These are phyloP conservation scores for Suillus americanus DNA, from an alignment of 768 basidiomycete species.

Conservation along the genomic window DNA sequence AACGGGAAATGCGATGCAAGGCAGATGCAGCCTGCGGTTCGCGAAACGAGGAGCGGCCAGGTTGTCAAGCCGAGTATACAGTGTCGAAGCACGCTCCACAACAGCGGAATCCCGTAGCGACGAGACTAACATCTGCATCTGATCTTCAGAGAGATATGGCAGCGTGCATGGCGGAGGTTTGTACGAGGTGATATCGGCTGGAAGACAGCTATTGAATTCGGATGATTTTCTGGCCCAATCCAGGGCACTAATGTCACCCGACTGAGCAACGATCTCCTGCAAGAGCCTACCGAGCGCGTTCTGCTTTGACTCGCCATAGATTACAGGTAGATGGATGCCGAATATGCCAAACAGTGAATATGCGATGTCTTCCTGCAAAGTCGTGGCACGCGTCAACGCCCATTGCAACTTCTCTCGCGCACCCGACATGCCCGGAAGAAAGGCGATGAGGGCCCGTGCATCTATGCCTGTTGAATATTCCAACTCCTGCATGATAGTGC, in stretches of 20 bases:
- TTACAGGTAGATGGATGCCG: conserved; percentile 11
- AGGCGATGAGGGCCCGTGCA: not conserved
- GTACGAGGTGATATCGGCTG: not conserved
- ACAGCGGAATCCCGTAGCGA: not conserved
- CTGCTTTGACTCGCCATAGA: conserved; percentile 13
- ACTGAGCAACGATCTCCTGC: conserved; percentile 5
- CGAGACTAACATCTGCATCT: not conserved
- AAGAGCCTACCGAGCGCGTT: conserved; percentile 1
- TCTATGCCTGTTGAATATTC: not conserved
- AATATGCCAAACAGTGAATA: not conserved
- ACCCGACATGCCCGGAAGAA: not conserved
- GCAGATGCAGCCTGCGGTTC: not conserved
- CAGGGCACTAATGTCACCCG: not conserved
- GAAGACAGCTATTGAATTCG: not conserved
- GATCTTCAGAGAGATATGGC: not conserved
- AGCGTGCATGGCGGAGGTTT: not conserved
- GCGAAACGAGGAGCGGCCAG: not conserved
- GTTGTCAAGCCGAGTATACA: not conserved
- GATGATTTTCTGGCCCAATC: no score
- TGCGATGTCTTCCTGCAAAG: not conserved
- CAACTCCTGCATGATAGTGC: not conserved
- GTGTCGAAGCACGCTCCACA: not conserved
- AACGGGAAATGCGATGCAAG: not conserved
- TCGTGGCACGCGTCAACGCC: not conserved
- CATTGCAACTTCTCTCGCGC: not conserved